These are phyloP conservation scores for Amborella trichopoda DNA, from an alignment of 164 flowering plant genomes.

Conservation along the genomic window DNA sequence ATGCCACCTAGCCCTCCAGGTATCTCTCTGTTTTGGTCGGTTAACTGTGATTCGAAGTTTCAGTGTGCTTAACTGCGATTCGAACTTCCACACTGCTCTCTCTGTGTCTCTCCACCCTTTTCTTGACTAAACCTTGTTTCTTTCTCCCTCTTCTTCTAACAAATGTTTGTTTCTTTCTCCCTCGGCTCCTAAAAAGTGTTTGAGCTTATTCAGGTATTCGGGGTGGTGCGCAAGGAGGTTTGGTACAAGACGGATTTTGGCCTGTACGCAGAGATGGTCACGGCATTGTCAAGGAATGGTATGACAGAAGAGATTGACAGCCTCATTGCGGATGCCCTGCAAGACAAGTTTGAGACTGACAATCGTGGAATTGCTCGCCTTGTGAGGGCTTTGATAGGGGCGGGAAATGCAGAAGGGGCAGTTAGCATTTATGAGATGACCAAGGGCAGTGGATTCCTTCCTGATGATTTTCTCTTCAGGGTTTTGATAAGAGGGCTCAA, in stretches of 20 bases:
- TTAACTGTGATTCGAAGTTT: not conserved
- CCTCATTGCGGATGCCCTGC: conserved; percentile 37
- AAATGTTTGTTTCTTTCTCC: too few species aligned
- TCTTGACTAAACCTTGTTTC: too few species aligned
- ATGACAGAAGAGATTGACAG: conserved; percentile 48
- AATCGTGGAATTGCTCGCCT: conserved; percentile 38
- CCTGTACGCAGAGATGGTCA: conserved; percentile 42
- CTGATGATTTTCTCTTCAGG: conserved; percentile 56
- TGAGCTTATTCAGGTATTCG: conserved; percentile 31
- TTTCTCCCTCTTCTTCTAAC: too few species aligned
- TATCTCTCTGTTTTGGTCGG: not conserved
- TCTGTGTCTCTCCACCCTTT: too few species aligned
- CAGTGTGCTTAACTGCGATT: too few species aligned
- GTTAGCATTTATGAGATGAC: conserved; percentile 51
- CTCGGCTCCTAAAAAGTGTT: too few species aligned
- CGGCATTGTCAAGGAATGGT: conserved; percentile 33
- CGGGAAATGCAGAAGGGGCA: conserved; percentile 37
- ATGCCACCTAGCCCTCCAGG: conserved; percentile 40
- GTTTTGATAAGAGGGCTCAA: conserved; percentile 61
- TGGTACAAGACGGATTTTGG: conserved; percentile 33
- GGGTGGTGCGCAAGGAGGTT: conserved; percentile 34
- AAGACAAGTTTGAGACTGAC: conserved; percentile 15
- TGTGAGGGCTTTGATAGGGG: conserved; percentile 40
- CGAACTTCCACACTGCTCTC: too few species aligned
- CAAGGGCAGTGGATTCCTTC: conserved; percentile 40